A percentile compares a stretch with the other conserved stretches of the same genome.
Conservation (phyloP, 345 rosid species). For the Durio zibethinus region DNA sequence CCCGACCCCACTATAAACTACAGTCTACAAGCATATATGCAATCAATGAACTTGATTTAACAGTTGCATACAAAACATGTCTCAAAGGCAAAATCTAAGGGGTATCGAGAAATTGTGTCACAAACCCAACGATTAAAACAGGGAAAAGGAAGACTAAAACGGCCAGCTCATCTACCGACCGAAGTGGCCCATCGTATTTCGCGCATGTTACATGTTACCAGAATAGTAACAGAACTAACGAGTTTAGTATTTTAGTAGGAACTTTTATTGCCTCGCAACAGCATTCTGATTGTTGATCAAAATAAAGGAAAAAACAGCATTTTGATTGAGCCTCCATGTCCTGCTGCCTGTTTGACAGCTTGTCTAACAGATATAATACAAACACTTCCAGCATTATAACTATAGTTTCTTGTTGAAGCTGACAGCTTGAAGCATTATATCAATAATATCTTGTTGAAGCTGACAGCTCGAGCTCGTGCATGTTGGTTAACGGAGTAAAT, state of each 20-base stretch:
- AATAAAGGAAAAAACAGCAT: neutral
- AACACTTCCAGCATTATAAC: neutral
- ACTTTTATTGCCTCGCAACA: constrained; percentile 10
- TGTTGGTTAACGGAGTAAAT: neutral
- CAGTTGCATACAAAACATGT: neutral
- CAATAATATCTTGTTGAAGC: neutral
- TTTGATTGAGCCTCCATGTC: constrained; percentile 6
- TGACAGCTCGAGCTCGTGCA: neutral
- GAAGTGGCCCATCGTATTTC: neutral
- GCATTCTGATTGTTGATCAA: neutral
- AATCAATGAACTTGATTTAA: neutral
- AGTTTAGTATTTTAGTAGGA: neutral
- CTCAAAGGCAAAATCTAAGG: too few species aligned
- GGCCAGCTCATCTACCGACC: neutral
- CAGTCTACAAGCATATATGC: too few species aligned
- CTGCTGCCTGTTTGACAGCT: neutral
- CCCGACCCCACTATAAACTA: neutral
- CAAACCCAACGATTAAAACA: neutral
- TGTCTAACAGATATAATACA: constrained; percentile 16
- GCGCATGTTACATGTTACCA: neutral
- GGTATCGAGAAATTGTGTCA: neutral
- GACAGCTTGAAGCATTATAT: constrained; percentile 6
- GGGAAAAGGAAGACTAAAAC: neutral
- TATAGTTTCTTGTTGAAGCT: constrained; percentile 6
- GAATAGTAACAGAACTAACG: neutral